These are phyloP conservation scores for Xylaria sp. DNA, from an alignment of 2,329 filamentous ascomycete species.

Conservation along the genomic window DNA sequence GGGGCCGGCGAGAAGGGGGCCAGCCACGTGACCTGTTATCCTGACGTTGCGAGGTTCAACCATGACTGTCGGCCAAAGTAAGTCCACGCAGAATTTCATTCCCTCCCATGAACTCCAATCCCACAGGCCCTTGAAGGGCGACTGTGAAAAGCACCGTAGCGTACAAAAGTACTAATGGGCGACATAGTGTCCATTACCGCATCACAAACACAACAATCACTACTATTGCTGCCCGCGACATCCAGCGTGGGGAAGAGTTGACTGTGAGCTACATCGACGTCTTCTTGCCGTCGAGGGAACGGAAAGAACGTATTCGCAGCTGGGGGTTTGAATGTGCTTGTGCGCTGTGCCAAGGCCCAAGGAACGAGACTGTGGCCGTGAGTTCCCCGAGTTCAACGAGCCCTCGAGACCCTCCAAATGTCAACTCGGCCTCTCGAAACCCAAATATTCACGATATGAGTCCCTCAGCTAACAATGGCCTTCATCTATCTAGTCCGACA, in stretches of 20 bases:
- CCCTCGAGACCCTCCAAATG: background rate
- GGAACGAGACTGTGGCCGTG: slow-evolving; percentile 21
- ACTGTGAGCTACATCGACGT: slow-evolving; percentile 46
- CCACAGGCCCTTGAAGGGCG: background rate
- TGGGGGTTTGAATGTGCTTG: slow-evolving; percentile 48
- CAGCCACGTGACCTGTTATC: slow-evolving; percentile 44
- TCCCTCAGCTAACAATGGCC: background rate
- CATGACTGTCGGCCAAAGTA: slow-evolving; percentile 51
- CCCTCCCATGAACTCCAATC: background rate
- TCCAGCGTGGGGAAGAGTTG: slow-evolving; percentile 45
- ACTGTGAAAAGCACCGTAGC: background rate
- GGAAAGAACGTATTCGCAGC: slow-evolving; percentile 39
- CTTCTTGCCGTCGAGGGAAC: slow-evolving; percentile 34
- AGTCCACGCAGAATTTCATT: slow-evolving; percentile 15
- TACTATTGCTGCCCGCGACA: slow-evolving; percentile 45
- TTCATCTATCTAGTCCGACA: slow-evolving; percentile 40
- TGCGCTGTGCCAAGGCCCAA: slow-evolving; percentile 36
- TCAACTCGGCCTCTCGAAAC: too few relatives aligned
- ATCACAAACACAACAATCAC: slow-evolving; percentile 45
- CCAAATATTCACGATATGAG: too few relatives aligned
- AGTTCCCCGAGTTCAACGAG: background rate
- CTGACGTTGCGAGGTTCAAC: slow-evolving; percentile 45
- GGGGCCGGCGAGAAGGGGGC: slow-evolving; percentile 33
- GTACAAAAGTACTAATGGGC: background rate
- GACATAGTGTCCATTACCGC: slow-evolving; percentile 43